Conservation (phyloP, 2,329 filamentous ascomycete species). For the Geosmithia flava region DNA sequence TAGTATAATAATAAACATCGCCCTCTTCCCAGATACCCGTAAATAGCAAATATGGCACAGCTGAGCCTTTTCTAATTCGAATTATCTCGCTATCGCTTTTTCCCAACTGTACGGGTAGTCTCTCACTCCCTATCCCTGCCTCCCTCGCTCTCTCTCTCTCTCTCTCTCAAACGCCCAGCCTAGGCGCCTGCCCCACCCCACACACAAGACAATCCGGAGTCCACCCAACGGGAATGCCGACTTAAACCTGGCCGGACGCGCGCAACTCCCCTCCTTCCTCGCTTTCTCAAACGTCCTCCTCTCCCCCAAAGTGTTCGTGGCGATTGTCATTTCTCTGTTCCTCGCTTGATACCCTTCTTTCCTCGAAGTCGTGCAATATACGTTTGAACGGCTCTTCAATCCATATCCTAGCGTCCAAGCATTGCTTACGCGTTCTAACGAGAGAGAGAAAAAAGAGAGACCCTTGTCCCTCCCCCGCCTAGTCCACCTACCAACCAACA, state of each 20-base stretch:
- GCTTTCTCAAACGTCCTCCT: not conserved
- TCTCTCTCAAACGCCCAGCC: not conserved
- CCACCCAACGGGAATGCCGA: not conserved
- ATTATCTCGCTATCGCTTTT: no score
- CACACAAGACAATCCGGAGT: not conserved
- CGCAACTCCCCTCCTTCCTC: not conserved
- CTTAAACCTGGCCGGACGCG: not conserved
- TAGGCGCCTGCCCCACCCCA: not conserved
- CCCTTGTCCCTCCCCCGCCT: no score
- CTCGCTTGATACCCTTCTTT: not conserved
- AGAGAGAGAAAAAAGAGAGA: no score
- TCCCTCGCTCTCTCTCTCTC: not conserved
- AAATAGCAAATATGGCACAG: no score
- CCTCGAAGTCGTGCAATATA: not conserved
- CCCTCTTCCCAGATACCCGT: no score
- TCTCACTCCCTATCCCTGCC: no score
- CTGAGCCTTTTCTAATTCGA: no score
- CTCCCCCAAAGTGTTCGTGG: not conserved
- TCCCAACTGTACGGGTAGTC: no score
- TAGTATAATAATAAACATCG: no score
- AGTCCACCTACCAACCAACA: no score
- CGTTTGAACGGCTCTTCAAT: not conserved
- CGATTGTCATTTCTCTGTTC: not conserved
- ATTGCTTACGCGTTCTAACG: no score
- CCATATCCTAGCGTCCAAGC: not conserved